These are phyloP conservation scores for Eutrema japonicum DNA, from an alignment of 345 rosid species.

Conservation along the genomic window DNA sequence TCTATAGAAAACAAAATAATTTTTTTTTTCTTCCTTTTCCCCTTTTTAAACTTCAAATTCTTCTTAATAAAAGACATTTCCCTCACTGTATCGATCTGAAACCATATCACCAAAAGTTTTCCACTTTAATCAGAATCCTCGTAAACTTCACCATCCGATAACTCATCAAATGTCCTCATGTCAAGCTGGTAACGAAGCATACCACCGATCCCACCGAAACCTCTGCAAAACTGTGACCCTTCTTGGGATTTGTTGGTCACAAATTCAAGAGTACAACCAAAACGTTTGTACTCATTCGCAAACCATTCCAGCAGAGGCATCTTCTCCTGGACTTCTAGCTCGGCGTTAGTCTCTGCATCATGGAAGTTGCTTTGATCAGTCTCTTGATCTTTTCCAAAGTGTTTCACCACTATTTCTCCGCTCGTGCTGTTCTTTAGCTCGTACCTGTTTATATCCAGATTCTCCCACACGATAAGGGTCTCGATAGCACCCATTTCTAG, in stretches of 20 bases:
- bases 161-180: slow-evolving; percentile 79
- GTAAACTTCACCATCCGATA: slow-evolving; percentile 68
- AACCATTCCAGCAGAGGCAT: slow-evolving; percentile 85
- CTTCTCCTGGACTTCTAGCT: slow-evolving; percentile 82
- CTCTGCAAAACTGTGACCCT: slow-evolving; percentile 93
- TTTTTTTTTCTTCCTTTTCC: neutral
- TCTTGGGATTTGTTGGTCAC: slow-evolving; percentile 94
- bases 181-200: slow-evolving; percentile 91
- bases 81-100: slow-evolving; percentile 27
- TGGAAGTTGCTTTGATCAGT: slow-evolving; percentile 73
- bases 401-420: slow-evolving; percentile 67
- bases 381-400: slow-evolving; percentile 80
- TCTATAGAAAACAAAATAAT: slow-evolving; percentile 13
- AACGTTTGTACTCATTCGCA: slow-evolving; percentile 84
- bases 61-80: slow-evolving; percentile 26
- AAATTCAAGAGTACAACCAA: slow-evolving; percentile 83
- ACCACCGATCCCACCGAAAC: slow-evolving; percentile 95
- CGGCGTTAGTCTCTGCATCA: slow-evolving; percentile 59
- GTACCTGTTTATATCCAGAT: slow-evolving; percentile 75
- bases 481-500: slow-evolving; percentile 94
- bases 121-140: slow-evolving; percentile 77
- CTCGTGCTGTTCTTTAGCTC: slow-evolving; percentile 63
- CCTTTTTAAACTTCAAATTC: slow-evolving; percentile 3
- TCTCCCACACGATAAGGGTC: slow-evolving; percentile 91
- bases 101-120: slow-evolving; percentile 10